Evolutionary conservation across 148 eudicot genomes (phyloP), one percentile per base, ranked within the genome.

Genomic region (Oxyria digyna): DNA sequence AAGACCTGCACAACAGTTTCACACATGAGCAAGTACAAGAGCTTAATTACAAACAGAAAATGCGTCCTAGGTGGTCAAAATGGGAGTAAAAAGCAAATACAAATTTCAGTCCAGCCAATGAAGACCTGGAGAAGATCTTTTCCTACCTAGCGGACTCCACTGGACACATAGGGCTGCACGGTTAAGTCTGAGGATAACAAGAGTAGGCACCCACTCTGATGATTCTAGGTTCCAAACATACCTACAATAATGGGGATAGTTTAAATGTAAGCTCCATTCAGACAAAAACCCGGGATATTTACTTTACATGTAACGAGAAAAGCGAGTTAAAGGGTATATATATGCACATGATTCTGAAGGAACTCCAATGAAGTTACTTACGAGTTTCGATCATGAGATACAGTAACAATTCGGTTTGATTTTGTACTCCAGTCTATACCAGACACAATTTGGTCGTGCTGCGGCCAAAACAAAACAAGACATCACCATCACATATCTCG

Each of bases 361-460:
- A 11, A 42, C 2, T 18, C 17, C 8, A 41, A 24, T 38, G 24
- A 46, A 67, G 71, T 68, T 65, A 88, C 98, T 89, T 75, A 93
- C 98, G 98, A 90, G 84, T 94, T 94, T 71, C 98, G 85, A 70
- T 94, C 98, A 84, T 94, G 98, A 77, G 98, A 89, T 63, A 94
- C 98, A 8, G 97, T 87, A 33, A 94, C 98, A 33, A 94, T 86
- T 78, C 81, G 82, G 82, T 94, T 90, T 42, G 89, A 83, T 26
- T 82, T 82, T 65, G 70, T 68, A 72, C 98, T 85, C 98, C 98
- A 94, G 74, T 94, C 98, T 73, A 94, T 77, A 18, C 86, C 98
- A 42, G 91, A 90, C 63, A 94, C 88, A 77, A 88, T 78, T 80
- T 94, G 98, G 77, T 94, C 98, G 82, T 94, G 98, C 98, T 94